phyloP scores from a whole-genome alignment of 768 basidiomycete genomes.

The Paxillus rubicundulus region DNA sequence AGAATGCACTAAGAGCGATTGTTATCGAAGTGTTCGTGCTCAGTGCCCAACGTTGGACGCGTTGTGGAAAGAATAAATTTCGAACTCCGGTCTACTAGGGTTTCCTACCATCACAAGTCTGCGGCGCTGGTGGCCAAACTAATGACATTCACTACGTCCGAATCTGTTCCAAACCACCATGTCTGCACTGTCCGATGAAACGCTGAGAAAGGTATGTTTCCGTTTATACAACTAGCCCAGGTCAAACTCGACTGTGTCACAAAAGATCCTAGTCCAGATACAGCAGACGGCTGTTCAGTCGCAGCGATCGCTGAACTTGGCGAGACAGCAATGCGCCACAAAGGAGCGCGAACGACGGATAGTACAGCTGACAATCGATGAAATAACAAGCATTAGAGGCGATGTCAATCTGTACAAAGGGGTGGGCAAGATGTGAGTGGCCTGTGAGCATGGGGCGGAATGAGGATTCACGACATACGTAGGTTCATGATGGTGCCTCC shows the following conservation, averaged over 20 bases:
- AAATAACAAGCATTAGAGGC: conserved; percentile 67
- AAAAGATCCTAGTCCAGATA: conserved; percentile 87
- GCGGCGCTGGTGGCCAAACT: background rate
- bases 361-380: conserved; percentile 83
- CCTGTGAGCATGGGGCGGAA: background rate
- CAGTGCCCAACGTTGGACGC: conserved; percentile 14
- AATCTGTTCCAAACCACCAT: conserved; percentile 30
- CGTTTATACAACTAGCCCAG: background rate
- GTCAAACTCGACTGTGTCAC: conserved; percentile 17
- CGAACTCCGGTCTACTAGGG: conserved; percentile 29
- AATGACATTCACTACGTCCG: conserved; percentile 13
- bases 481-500: conserved; percentile 93
- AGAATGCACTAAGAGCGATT: background rate
- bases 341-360: conserved; percentile 92
- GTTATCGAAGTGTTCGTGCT: conserved; percentile 6
- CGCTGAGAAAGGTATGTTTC: conserved; percentile 65
- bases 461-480: conserved; percentile 1
- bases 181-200: conserved; percentile 72
- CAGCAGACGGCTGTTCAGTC: conserved; percentile 88
- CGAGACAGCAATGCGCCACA: conserved; percentile 68
- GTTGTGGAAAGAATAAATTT: conserved; percentile 29
- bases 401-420: conserved; percentile 89
- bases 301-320: conserved; percentile 70
- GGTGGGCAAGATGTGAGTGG: conserved; percentile 85
- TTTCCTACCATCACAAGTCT: no score